phyloP scores from a whole-genome alignment of 495 filamentous ascomycete genomes.

The Tuber calosporum region DNA sequence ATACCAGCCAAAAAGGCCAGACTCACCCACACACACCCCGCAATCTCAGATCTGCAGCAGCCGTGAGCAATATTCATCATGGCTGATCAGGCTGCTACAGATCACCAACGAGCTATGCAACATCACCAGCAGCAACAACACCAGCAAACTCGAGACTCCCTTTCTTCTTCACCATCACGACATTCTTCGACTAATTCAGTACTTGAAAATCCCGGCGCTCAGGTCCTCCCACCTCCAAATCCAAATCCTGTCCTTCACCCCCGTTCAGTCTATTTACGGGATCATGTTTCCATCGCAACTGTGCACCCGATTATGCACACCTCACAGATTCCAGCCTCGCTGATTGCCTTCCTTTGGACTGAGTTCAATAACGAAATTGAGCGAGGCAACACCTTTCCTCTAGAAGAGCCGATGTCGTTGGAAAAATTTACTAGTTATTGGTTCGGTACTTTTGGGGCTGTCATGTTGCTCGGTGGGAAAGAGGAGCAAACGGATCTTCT shows the following conservation, averaged over 20 bases:
- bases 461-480: conserved; percentile 76
- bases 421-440: conserved; percentile 79
- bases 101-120: conserved; percentile 15
- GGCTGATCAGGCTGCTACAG: conserved; percentile 28
- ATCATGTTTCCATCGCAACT: conserved; percentile 83
- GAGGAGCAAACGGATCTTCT: conserved; percentile 43
- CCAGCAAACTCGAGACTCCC: conserved; percentile 34
- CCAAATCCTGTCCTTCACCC: conserved; percentile 49
- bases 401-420: conserved; percentile 69
- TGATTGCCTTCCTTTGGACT: conserved; percentile 73
- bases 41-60: conserved; percentile 38
- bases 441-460: conserved; percentile 89
- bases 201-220: conserved; percentile 28
- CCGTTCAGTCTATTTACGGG: conserved; percentile 79
- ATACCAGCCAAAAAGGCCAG: neutral
- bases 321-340: conserved; percentile 62
- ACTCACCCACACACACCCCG: neutral
- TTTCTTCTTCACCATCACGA: conserved; percentile 32
- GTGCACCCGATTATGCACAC: conserved; percentile 76
- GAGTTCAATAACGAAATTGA: conserved; percentile 93
- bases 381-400: conserved; percentile 92
- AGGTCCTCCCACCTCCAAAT: conserved; percentile 31
- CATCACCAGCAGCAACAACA: conserved; percentile 28
- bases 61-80: conserved; percentile 37
- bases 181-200: conserved; percentile 38